Base-by-base conservation (phyloP, 2,329 filamentous ascomycete species). In the Aureobasidium pullulans region DNA sequence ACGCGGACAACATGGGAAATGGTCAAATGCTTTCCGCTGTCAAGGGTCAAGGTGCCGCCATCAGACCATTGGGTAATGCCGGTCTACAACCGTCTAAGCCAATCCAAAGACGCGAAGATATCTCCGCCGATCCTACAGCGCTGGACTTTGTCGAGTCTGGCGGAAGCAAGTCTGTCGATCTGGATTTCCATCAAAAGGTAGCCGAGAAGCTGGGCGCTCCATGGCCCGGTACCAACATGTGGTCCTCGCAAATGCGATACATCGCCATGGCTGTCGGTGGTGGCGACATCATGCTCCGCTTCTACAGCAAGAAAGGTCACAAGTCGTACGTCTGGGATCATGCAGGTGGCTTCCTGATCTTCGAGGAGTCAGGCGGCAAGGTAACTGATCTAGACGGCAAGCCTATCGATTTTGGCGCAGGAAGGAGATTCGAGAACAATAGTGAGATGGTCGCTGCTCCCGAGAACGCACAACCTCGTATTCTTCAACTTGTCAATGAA, bases 1-100 rank as follows among this genome's bases (percentile, higher is more conserved):
- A 76, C 62, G 72, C 75, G 67, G 75, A 77, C 66, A 72, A 72
- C 64, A 72, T 75, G 64, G 81, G 81, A 8, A 72, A 79, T 61
- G 78, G 66, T 13, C 36, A 64, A 31, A 65, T 82, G 63, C 66
- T 82, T 6, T 79, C 75, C 28, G 78, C 79, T 1, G 69, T 81
- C 40, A 72, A 70, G 15, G 78, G 76, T 0, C 72, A 79, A 49
- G 79, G 79, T 1, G 71, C 73, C 0, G 70, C 65, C 57, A 69
- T 79, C 11, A 82, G 90, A 39, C 84, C 91, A 16, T 76, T 96
- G 53, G 76, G 78, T 34, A 75, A 77, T 42, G 82, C 79, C 42
- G 76, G 73, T n/a, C 72, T 90, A 66, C 68, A 71, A 19, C 66
- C 71, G 9, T 66, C 70, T 2, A 65, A 61, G 15, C 71, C 65